Percentiles rank a stretch among this genome's conserved stretches.
phyloP scores from a whole-genome alignment of 2,329 filamentous ascomycete species.

The Venturia nashicola region DNA sequence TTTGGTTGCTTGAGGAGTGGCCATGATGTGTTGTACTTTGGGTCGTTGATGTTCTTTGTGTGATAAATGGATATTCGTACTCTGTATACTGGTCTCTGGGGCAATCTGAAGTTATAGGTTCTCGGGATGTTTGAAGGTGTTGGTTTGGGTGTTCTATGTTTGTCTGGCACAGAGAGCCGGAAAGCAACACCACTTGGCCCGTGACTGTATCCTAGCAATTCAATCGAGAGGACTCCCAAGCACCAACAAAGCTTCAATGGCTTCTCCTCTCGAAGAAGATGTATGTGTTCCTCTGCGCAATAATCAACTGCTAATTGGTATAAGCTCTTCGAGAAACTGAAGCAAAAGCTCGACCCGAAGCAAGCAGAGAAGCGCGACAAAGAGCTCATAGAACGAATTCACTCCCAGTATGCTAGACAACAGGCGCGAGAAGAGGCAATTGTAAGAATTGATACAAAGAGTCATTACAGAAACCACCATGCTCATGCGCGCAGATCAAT shows the following conservation, averaged over 20 bases:
- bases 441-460: slow-evolving; percentile 31
- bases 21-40: slow-evolving; percentile 18
- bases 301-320: slow-evolving; percentile 13
- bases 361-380: slow-evolving; percentile 47
- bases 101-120: background rate
- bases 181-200: background rate
- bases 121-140: background rate
- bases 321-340: slow-evolving; percentile 49
- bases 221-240: background rate
- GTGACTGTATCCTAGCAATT: background rate
- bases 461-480: slow-evolving; percentile 6
- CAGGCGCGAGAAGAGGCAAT: slow-evolving; percentile 53
- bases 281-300: slow-evolving; percentile 22
- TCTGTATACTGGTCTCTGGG: background rate
- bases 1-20: slow-evolving; percentile 27
- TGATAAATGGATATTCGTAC: background rate
- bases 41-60: background rate
- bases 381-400: slow-evolving; percentile 46
- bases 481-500: slow-evolving; percentile 43
- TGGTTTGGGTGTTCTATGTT: background rate
- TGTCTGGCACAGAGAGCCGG: too few relatives aligned
- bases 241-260: slow-evolving; percentile 20
- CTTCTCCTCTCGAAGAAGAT: slow-evolving; percentile 33
- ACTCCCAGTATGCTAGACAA: slow-evolving; percentile 47
- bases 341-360: slow-evolving; percentile 45